phyloP scores from a whole-genome alignment of 371 early-diverging fungal genomes.

The Nosema muscidifuracis region DNA sequence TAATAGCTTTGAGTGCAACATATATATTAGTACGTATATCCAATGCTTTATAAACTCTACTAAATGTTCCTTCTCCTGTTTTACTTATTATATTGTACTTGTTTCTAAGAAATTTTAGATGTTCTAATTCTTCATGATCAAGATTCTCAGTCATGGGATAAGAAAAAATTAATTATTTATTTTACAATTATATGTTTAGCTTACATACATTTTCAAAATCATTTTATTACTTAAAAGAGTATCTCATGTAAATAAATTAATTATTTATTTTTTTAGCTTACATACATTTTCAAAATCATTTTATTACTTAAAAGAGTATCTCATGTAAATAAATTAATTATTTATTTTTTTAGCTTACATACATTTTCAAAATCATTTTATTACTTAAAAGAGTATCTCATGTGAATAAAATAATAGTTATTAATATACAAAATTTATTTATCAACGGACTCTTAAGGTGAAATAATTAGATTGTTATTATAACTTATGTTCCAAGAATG shows the following conservation, averaged over 20 bases:
- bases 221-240: neutral
- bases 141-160: constrained; percentile 15
- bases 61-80: constrained; percentile 72
- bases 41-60: constrained; percentile 82
- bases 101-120: constrained; percentile 16
- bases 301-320: neutral
- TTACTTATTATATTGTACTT: constrained; percentile 48
- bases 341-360: neutral
- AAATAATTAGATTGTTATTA: no score
- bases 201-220: neutral
- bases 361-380: neutral
- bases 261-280: neutral
- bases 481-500: no score
- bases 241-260: neutral
- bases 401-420: neutral
- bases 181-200: neutral
- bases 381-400: neutral
- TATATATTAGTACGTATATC: constrained; percentile 63
- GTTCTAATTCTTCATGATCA: neutral
- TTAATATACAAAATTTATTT: neutral
- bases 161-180: neutral
- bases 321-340: neutral
- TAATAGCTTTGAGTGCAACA: constrained; percentile 84
- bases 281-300: neutral
- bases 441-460: no score